Evolutionary conservation across 2,329 filamentous ascomycete genomes (phyloP), one percentile per base, ranked within the genome.

Genomic region (Claviceps arundinis): DNA sequence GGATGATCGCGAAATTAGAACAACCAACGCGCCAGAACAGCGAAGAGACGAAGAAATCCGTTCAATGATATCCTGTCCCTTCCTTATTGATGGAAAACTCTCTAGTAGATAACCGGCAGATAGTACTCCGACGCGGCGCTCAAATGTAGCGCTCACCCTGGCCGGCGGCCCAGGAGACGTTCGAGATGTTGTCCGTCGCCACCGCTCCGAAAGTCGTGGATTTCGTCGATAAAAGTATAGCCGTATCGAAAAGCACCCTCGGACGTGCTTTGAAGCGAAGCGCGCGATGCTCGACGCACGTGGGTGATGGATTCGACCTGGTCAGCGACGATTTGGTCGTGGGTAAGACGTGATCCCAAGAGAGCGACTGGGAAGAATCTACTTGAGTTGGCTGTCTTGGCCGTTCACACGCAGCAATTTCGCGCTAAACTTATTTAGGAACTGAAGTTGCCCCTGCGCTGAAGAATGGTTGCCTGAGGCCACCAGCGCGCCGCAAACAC

Each of bases 261-360:
- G 52, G 51, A 55, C 53, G 61, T 61, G 59, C 54, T 60, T 62
- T 55, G 55, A 52, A 57, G 56, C 59, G 64, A 59, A 62, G 64
- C 65, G 68, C 67, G 67, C 69, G 70, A 71, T 71, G 70, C 66
- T 68, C 69, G 75, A 74, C 73, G 73, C 76, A 77, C 71, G 71
- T 70, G 68, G 68, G 66, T 69, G 71, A 73, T 76, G 70, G 61
- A 55, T 63, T 67, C 61, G 61, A 57, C 58, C 60, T 58, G 58
- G 55, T 56, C 58, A 61, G 63, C 66, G 66, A 64, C 65, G 64
- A 41, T 70, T 69, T 71, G 68, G 68, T 70, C 68, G 68, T 67
- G 65, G 68, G 66, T 67, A 63, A 70, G 64, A 65, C 62, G 65
- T 67, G 66, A 64, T 63, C 60, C 58, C 58, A 56, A 57, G 40